A percentile compares a stretch with the other conserved stretches of the same genome.
phyloP scores from a whole-genome alignment of 2,329 filamentous ascomycete genomes.

The Cylindrodendrum hubeiense region DNA sequence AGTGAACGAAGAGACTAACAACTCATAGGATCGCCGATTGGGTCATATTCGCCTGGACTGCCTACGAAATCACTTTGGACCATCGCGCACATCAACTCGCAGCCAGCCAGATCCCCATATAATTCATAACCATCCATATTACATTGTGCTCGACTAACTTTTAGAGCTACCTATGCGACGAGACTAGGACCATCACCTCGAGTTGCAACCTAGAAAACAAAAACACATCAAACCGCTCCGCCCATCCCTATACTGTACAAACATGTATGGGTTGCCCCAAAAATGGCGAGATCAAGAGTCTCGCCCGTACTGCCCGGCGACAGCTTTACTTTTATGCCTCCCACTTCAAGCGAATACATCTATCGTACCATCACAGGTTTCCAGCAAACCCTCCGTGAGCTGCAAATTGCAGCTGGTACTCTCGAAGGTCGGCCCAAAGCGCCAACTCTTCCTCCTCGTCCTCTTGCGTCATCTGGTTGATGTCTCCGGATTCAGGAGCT shows the following conservation, averaged over 20 bases:
- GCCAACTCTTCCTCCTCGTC: constrained; percentile 82
- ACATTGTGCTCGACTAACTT: constrained; percentile 13
- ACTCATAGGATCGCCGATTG: constrained; percentile 34
- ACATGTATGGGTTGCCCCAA: constrained; percentile 25
- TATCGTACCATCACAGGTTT: constrained; percentile 30
- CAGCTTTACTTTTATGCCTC: constrained; percentile 5
- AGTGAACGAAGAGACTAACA: neutral
- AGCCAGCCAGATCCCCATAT: constrained; percentile 37
- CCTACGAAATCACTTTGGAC: constrained; percentile 28
- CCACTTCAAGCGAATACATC: neutral
- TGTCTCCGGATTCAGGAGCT: constrained; percentile 46
- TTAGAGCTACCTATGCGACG: constrained; percentile 3
- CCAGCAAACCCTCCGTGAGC: constrained; percentile 69
- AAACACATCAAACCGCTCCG: neutral
- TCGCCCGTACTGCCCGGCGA: constrained; percentile 2
- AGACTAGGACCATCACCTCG: neutral
- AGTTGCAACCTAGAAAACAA: neutral
- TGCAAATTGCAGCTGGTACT: constrained; percentile 81
- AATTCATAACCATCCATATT: constrained; percentile 7
- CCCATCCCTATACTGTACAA: constrained; percentile 19
- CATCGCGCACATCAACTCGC: constrained; percentile 21
- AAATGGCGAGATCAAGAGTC: neutral
- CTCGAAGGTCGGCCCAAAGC: constrained; percentile 82
- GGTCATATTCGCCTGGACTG: constrained; percentile 34
- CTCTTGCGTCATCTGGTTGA: constrained; percentile 60